phyloP scores from a whole-genome alignment of 352 stramenopile genomes.

The Chrysophaeum taylorii region DNA sequence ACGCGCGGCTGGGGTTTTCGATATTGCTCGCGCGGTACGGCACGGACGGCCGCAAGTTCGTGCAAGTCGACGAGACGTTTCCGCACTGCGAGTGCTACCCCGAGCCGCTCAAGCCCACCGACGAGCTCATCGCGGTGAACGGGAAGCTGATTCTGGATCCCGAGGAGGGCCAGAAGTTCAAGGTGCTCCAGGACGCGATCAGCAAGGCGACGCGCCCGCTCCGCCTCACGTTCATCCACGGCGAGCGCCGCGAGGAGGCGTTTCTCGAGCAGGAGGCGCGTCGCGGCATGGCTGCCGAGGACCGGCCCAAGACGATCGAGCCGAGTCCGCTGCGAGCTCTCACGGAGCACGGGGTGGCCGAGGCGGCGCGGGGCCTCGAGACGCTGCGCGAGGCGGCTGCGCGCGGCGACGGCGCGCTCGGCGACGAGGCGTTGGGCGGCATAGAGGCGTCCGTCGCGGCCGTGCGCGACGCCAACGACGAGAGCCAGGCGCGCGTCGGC shows the following conservation, averaged over 20 bases:
- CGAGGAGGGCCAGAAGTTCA: neutral
- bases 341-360: too few relatives aligned
- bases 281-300: too few relatives aligned
- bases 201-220: neutral
- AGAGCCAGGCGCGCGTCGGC: neutral
- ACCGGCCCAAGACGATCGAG: too few relatives aligned
- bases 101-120: neutral
- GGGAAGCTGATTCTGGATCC: neutral
- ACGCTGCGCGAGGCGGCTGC: neutral
- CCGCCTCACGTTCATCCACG: neutral
- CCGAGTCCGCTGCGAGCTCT: too few relatives aligned
- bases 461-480: neutral
- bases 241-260: neutral
- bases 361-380: neutral
- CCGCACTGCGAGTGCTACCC: neutral
- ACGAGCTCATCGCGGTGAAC: conserved; percentile 2
- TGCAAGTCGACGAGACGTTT: neutral
- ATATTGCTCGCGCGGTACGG: neutral
- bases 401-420: neutral
- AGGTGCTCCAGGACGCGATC: neutral
- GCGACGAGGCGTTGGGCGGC: neutral
- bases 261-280: neutral
- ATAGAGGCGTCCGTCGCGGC: neutral
- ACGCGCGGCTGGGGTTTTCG: neutral
- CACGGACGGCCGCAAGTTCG: neutral